Base-by-base conservation (phyloP, 2,329 filamentous ascomycete species). In the Gaeumannomyces tritici region DNA sequence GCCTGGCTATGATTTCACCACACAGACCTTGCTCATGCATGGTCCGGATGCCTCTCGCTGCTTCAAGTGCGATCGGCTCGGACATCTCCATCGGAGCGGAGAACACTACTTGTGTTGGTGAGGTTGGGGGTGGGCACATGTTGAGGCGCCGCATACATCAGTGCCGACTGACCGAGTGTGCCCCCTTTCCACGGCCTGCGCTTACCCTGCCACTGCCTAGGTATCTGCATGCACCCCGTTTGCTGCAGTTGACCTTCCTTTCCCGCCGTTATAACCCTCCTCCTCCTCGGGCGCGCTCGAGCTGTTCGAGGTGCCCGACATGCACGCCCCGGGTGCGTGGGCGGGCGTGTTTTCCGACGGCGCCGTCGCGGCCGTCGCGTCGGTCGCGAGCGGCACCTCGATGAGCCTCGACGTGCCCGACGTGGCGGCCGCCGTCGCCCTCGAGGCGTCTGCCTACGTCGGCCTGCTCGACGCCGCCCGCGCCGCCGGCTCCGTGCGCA, bases 271-370 rank as follows among this genome's bases (percentile, higher is more conserved):
- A 9, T 31, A n/a, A n/a, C n/a, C n/a, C n/a, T n/a, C n/a, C n/a
- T n/a, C n/a, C n/a, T n/a, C n/a, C n/a, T 6, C 26, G 26, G 64
- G n/a, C n/a, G n/a, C 0, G 65, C 47, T 18, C 67, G 65, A 70
- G 55, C 64, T 73, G 7, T 27, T 69, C 24, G 66, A 73, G 55
- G 65, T 74, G 2, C 64, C 71, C 2, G 67, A 74, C 54, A 65
- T 73, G 31, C 51, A 63, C 11, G 68, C 64, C 0, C 65, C 69
- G 0, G 66, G 66, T 0, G 69, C 65, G 2, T 74, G 70, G 70
- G 65, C 69, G 29, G 54, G n/a, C 1, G 56, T 31, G 2, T 62
- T 60, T 21, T 31, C 58, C 31, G 63, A 60, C 61, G 31, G n/a
- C 27, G 31, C 57, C 15, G 67, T 69, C 6, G 58, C 69, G 0